Evolutionary conservation across 2,329 filamentous ascomycete genomes (phyloP).

Genomic region (Myrmaecium sp.): DNA sequence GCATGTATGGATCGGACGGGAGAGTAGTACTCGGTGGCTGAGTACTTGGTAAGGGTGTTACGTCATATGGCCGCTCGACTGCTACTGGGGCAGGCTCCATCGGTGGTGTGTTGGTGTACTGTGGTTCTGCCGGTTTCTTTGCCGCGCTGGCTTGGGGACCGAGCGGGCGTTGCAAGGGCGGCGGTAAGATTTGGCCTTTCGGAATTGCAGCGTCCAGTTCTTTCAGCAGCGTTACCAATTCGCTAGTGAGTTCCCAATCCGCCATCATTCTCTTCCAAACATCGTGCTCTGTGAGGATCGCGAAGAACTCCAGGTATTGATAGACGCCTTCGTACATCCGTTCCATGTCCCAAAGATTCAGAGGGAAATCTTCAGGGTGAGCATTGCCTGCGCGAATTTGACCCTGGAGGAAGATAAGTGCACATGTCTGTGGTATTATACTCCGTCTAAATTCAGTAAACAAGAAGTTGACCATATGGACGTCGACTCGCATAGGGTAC

Average conservation of each 20-base stretch:
- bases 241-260: constrained; percentile 81
- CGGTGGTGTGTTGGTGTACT: neutral
- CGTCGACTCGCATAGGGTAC: constrained; percentile 30
- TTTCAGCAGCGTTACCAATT: constrained; percentile 72
- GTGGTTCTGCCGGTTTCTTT: constrained; percentile 12
- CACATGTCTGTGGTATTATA: constrained; percentile 84
- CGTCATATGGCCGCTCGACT: constrained; percentile 51
- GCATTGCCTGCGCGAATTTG: constrained; percentile 65
- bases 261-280: constrained; percentile 73
- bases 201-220: constrained; percentile 78
- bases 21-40: constrained; percentile 22
- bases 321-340: constrained; percentile 87
- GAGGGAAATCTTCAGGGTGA: constrained; percentile 73
- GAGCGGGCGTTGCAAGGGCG: constrained; percentile 31
- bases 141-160: constrained; percentile 14
- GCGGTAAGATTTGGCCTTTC: constrained; percentile 41
- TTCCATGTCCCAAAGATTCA: constrained; percentile 96
- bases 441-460: constrained; percentile 84
- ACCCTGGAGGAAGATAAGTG: constrained; percentile 84
- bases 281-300: constrained; percentile 69
- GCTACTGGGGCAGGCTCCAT: constrained; percentile 16
- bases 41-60: constrained; percentile 20
- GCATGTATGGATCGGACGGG: constrained; percentile 26
- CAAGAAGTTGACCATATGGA: constrained; percentile 66
- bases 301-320: constrained; percentile 87